Base-by-base conservation (phyloP, 306 rosid species). In the Corylus heterophylla region DNA sequence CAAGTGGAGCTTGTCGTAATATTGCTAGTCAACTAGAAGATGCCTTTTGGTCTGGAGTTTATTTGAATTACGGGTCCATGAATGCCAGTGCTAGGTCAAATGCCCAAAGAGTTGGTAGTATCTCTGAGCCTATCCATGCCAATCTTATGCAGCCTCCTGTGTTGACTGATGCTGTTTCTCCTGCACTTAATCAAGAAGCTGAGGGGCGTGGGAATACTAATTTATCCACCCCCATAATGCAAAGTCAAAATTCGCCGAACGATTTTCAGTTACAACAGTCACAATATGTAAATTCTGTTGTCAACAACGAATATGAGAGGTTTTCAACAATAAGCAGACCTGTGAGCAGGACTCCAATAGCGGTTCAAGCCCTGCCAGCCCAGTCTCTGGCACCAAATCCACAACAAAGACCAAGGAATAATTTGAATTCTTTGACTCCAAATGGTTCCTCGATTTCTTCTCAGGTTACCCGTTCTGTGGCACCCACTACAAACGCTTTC, bases 331-430 rank as follows among this genome's bases (percentile, higher is more conserved):
- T 74, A 47, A 69, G 81, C 39, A 82, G 84, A 74, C 83, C 71
- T 73, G 45, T 82, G 72, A 61, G 8, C 76, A 89, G 98, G 88
- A 78, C 81, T 70, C 91, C 96, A 1, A 9, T 73, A 37, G 97
- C 97, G 67, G 87, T 90, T 79, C 98, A 95, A 88, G 98, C 97
- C 71, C 98, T 92, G 70, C 94, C 98, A 44, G 93, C 76, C 42
- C 92, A 74, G 83, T 78, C 92, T 75, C 89, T 47, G 75, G 58
- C 80, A 54, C 50, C 79, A 59, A 84, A 80, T 35, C 70, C 79
- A 47, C 90, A 75, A 61, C 93, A 87, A 82, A 83, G 85, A 83
- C 73, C 79, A 72, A 80, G 89, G 78, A 78, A 83, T 66, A 78
- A 66, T 87, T 84, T 82, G 76, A 88, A 59, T 84, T 67, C 87